Base-by-base conservation (phyloP, 192 early-diverging fungal species). In the Umbelopsis vinacea region DNA sequence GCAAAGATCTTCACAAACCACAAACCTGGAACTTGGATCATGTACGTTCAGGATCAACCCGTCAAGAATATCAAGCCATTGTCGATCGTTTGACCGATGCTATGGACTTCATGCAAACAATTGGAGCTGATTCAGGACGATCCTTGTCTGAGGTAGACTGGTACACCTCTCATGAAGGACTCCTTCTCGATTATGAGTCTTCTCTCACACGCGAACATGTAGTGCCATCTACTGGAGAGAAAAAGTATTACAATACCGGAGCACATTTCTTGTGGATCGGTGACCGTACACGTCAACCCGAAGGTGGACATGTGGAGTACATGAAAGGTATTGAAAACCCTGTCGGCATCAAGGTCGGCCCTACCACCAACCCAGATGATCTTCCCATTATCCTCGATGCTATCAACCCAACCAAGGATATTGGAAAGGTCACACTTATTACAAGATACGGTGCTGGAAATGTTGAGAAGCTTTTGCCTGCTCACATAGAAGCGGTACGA, bases 191-290 rank as follows among this genome's bases (percentile, higher is more conserved):
- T 57, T 97, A 96, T 82, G 97, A 99, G 80, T 81, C 91, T 74
- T 84, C 87, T 22, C 83, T 99, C 50, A 99, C 97, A 0, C 88
- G 94, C 2, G 72, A 83, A 6, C 71, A 89, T 69, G 70, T 81
- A 43, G 85, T 85, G 66, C 78, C 88, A 14, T 72, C 75, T n/a
- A 57, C 78, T 10, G 81, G 83, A 9, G 79, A 85, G 26, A 76
- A 81, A 72, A 86, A 88, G 71, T 93, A 87, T 76, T 99, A 97
- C 86, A 99, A 99, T 79, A 79, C 95, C 35, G 94, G 95, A 17
- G 88, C 97, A 4, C 97, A 99, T 82, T 98, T 96, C 77, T 86
- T 99, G 76, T 99, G 97, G 97, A 95, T 98, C 71, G 97, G 97
- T 29, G 97, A 99, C 84, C 91, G 97, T 47, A 99, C 97, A 4